Conservation (phyloP, 495 filamentous ascomycete genomes). For the Penicillium flavigenum region DNA sequence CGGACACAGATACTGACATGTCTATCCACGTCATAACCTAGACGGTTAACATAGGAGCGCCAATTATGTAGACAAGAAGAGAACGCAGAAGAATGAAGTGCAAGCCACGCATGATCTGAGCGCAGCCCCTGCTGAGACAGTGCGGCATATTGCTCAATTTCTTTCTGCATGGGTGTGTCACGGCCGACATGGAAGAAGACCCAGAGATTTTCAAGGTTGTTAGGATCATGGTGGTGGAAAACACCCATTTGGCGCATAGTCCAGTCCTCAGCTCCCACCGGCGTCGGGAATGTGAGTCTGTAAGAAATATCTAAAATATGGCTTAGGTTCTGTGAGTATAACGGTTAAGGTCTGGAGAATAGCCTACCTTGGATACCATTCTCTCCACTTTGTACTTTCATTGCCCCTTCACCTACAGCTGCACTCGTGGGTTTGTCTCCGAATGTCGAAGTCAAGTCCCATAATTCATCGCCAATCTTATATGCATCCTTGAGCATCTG, state of each 20-base stretch:
- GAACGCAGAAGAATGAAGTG: background rate
- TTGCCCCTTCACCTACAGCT: constrained; percentile 1
- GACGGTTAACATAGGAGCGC: background rate
- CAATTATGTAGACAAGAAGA: background rate
- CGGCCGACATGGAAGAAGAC: constrained; percentile 19
- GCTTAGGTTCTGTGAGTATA: background rate
- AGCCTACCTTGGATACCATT: constrained; percentile 1
- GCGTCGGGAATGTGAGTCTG: constrained; percentile 4
- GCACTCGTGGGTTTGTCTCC: constrained; percentile 5
- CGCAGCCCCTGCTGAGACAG: constrained; percentile 13
- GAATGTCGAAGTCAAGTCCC: constrained; percentile 8
- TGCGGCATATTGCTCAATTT: constrained; percentile 5
- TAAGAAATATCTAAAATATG: constrained; percentile 2
- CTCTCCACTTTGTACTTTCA: background rate
- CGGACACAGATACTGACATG: background rate
- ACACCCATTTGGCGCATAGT: constrained; percentile 22
- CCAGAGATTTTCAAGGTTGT: constrained; percentile 17
- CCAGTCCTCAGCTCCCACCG: constrained; percentile 5
- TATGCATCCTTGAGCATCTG: background rate
- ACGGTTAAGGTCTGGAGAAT: background rate
- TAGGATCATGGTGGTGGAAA: constrained; percentile 20
- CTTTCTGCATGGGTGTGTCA: background rate
- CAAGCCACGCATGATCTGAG: background rate
- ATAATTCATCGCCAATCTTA: background rate
- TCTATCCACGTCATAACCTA: constrained; percentile 2